A percentile compares a stretch with the other conserved stretches of the same genome.
phyloP scores from a whole-genome alignment of 2,329 filamentous ascomycete genomes.

The Hirsutella thompsonii region DNA sequence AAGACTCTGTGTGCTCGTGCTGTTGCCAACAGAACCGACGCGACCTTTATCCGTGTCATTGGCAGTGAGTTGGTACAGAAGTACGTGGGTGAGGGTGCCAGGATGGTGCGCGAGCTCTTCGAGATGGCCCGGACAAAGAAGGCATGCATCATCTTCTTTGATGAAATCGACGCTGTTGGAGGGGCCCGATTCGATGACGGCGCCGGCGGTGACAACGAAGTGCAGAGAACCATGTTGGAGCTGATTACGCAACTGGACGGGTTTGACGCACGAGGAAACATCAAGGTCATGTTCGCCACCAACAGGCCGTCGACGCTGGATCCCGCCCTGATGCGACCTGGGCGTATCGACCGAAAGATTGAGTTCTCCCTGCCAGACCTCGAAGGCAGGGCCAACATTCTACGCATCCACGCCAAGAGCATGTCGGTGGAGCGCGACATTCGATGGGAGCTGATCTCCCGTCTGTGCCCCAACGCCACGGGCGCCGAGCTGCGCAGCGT shows the following conservation, averaged over 20 bases:
- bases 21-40: slow-evolving; percentile 94
- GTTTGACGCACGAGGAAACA: slow-evolving; percentile 92
- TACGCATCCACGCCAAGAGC: slow-evolving; percentile 97
- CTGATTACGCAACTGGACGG: slow-evolving; percentile 94
- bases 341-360: slow-evolving; percentile 97
- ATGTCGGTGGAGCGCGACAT: slow-evolving; percentile 99
- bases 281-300: slow-evolving; percentile 99
- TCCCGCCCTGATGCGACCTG: slow-evolving; percentile 92
- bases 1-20: slow-evolving; percentile 97
- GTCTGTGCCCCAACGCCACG: slow-evolving; percentile 92
- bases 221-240: slow-evolving; percentile 96
- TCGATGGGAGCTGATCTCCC: slow-evolving; percentile 95
- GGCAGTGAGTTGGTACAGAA: slow-evolving; percentile 97
- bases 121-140: slow-evolving; percentile 99
- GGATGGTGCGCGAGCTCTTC: slow-evolving; percentile 97
- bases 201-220: slow-evolving; percentile 92
- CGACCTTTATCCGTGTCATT: slow-evolving; percentile 97
- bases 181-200: slow-evolving; percentile 95
- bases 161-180: slow-evolving; percentile 94
- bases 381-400: slow-evolving; percentile 92
- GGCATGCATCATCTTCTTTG: slow-evolving; percentile 95
- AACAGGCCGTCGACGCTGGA: slow-evolving; percentile 93
- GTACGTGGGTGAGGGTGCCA: slow-evolving; percentile 94
- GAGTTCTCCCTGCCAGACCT: slow-evolving; percentile 96
- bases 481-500: slow-evolving; percentile 93